Conservation (phyloP, 2,329 filamentous ascomycete genomes). For the Pseudocercospora crystallina region DNA sequence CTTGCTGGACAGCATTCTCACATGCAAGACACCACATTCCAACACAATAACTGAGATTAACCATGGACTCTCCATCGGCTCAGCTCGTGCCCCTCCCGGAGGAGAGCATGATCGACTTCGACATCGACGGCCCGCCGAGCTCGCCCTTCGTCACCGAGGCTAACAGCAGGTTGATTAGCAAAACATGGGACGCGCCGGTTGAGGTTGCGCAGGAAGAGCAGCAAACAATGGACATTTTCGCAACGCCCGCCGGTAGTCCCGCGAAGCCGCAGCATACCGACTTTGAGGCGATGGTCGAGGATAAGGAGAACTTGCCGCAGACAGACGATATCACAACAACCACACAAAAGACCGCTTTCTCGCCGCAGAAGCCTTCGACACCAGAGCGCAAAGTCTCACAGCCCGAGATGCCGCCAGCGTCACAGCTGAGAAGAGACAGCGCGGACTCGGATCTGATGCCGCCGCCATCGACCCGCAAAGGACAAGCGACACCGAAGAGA, state of each 20-base stretch:
- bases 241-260: slow-evolving; percentile 17
- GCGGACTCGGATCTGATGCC: slow-evolving; percentile 33
- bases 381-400: slow-evolving; percentile 23
- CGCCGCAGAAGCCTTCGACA: slow-evolving; percentile 23
- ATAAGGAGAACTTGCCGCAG: slow-evolving; percentile 35
- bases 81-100: slow-evolving; percentile 14
- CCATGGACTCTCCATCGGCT: slow-evolving; percentile 25
- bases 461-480: slow-evolving; percentile 31
- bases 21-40: slow-evolving; percentile 3
- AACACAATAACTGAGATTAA: background rate
- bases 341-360: slow-evolving; percentile 25
- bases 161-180: slow-evolving; percentile 35
- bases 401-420: slow-evolving; percentile 9
- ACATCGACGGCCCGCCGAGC: slow-evolving; percentile 40
- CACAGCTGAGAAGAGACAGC: slow-evolving; percentile 24
- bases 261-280: background rate
- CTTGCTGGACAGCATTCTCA: background rate
- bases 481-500: slow-evolving; percentile 24
- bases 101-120: slow-evolving; percentile 25
- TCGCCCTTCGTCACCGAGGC: slow-evolving; percentile 52
- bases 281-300: slow-evolving; percentile 20
- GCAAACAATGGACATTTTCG: slow-evolving; percentile 19
- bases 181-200: slow-evolving; percentile 27
- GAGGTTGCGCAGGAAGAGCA: slow-evolving; percentile 22
- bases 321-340: slow-evolving; percentile 16